These are phyloP conservation scores for Phytophthora pinifolia DNA, from an alignment of 352 stramenopile species.

Conservation along the genomic window DNA sequence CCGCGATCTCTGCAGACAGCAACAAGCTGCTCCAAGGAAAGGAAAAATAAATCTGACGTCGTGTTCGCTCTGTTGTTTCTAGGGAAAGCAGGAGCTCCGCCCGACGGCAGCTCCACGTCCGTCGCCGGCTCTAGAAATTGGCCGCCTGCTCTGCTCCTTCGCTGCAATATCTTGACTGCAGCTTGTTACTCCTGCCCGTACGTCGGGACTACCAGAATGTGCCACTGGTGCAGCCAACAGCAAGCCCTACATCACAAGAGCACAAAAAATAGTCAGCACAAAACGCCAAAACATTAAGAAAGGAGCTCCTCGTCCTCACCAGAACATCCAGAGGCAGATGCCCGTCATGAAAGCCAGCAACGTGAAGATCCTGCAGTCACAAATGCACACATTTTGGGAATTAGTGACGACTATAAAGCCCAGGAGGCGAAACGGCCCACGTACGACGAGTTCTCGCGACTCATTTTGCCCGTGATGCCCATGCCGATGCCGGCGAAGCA, in stretches of 20 bases:
- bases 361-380: slow-evolving; percentile 68
- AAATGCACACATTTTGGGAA: slow-evolving; percentile 4
- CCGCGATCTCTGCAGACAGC: neutral
- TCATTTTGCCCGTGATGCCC: slow-evolving; percentile 82
- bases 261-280: slow-evolving; percentile 25
- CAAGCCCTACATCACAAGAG: slow-evolving; percentile 58
- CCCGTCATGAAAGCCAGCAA: slow-evolving; percentile 81
- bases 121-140: slow-evolving; percentile 18
- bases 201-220: slow-evolving; percentile 84
- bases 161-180: neutral
- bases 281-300: slow-evolving; percentile 1
- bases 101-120: neutral
- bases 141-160: slow-evolving; percentile 6
- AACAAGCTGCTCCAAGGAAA: slow-evolving; percentile 1
- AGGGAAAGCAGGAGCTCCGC: slow-evolving; percentile 8
- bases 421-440: slow-evolving; percentile 25
- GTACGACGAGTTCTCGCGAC: slow-evolving; percentile 85
- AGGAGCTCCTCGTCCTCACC: slow-evolving; percentile 34
- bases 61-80: slow-evolving; percentile 24
- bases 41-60: slow-evolving; percentile 29
- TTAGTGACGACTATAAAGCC: neutral
- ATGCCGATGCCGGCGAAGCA: slow-evolving; percentile 76
- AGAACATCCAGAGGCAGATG: slow-evolving; percentile 90
- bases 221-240: slow-evolving; percentile 90
- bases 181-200: slow-evolving; percentile 65